Percentiles rank a stretch among this genome's conserved stretches.
Conservation (phyloP, 805 yeast species). For the Schwanniomyces yamadae region DNA sequence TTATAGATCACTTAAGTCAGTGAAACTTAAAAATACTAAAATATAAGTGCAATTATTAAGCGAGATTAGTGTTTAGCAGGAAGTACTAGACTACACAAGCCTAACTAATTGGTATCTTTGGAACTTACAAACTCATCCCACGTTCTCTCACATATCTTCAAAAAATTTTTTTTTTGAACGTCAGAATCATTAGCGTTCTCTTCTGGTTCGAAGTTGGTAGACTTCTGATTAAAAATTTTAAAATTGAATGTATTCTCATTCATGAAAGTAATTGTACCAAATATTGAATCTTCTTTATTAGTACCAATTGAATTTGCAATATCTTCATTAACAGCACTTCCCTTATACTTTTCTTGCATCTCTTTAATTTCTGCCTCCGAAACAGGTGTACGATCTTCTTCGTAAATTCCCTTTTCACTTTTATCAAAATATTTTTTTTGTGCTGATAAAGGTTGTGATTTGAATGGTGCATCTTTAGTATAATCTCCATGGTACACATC, state of each 20-base stretch:
- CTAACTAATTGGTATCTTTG: no score
- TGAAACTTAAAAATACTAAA: no score
- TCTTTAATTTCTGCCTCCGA: conserved; percentile 31
- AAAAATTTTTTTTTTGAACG: conserved; percentile 36
- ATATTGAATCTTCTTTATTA: conserved; percentile 21
- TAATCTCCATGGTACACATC: conserved; percentile 51
- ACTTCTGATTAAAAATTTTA: conserved; percentile 23
- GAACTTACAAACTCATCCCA: conserved; percentile 39
- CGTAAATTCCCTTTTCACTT: conserved; percentile 4
- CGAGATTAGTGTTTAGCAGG: no score
- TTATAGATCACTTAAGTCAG: no score
- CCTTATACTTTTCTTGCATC: conserved; percentile 27
- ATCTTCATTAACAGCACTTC: conserved; percentile 9
- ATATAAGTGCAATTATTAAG: no score
- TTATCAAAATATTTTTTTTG: conserved; percentile 40
- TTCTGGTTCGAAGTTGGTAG: neutral
- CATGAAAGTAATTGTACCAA: conserved; percentile 37
- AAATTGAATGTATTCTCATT: conserved; percentile 36
- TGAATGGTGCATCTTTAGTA: conserved; percentile 47
- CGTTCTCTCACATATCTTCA: conserved; percentile 43
- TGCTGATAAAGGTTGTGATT: conserved; percentile 52
- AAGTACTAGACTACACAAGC: no score
- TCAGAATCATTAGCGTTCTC: conserved; percentile 9
- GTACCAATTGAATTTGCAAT: conserved; percentile 1
- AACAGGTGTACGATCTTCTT: conserved; percentile 28